Evolutionary conservation across 495 filamentous ascomycete genomes (phyloP), one percentile per base, ranked within the genome.

Genomic region (Halenospora varia): DNA sequence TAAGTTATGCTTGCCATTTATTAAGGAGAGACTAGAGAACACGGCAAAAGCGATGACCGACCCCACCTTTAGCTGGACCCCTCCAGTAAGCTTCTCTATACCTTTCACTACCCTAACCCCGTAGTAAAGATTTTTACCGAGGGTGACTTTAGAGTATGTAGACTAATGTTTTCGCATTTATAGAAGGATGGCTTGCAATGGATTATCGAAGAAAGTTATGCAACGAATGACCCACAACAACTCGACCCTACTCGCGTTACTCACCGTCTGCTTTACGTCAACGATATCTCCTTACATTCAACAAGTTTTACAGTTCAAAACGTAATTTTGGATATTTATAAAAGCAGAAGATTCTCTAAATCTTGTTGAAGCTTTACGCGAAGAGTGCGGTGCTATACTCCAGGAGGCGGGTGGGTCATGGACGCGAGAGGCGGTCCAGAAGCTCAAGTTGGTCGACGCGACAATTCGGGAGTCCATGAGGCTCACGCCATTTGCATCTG

Each of bases 131-230:
- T n/a, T n/a, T n/a, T n/a, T n/a, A n/a, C n/a, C n/a, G n/a, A n/a
- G n/a, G n/a, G n/a, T n/a, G n/a, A n/a, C n/a, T n/a, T n/a, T n/a
- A n/a, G n/a, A n/a, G n/a, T n/a, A n/a, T 20, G 42, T 6, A n/a
- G 49, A 29, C 11, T 49, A 23, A 17, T 29, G n/a, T 19, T 19
- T 24, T 2, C 6, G 29, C 29, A 26, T n/a, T 11, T 23, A 19
- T 42, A 62, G 60, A 55, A 55, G 25, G 60, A 62, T 51, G 56
- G 25, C 11, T 45, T 62, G 26, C 60, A 62, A 39, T 55, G 40
- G 42, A 59, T 59, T 20, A 62, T 62, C 6, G 56, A 62, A 2
- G 60, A 62, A 24, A 29, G 25, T 22, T 51, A 46, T 39, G 41
- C 50, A 20, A 49, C 17, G 1, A 48, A 25, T 0, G 45, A 63